These are phyloP conservation scores for Ceratobasidium sp. DNA, from an alignment of 1,284 basidiomycete genomes.

Conservation along the genomic window DNA sequence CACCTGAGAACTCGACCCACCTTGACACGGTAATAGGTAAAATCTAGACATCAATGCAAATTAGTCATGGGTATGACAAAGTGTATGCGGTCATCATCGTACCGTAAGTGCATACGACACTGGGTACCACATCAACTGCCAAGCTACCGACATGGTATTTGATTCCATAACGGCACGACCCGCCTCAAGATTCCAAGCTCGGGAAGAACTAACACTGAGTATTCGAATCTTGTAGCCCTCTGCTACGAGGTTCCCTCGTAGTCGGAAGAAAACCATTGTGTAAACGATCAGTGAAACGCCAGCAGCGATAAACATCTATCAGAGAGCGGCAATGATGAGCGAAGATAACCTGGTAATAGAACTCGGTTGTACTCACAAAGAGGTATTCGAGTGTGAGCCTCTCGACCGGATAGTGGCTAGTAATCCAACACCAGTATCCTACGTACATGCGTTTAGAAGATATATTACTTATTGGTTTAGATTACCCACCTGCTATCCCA, in stretches of 20 bases:
- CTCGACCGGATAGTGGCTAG: slow-evolving; percentile 47
- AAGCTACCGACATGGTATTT: slow-evolving; percentile 34
- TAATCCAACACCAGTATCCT: slow-evolving; percentile 56
- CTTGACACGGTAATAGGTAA: slow-evolving; percentile 15
- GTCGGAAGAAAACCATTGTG: slow-evolving; percentile 52
- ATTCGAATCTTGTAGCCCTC: slow-evolving; percentile 50
- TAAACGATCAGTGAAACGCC: slow-evolving; percentile 50
- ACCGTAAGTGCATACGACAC: slow-evolving; percentile 45
- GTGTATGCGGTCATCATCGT: slow-evolving; percentile 10
- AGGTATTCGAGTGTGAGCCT: slow-evolving; percentile 54
- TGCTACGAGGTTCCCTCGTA: slow-evolving; percentile 51
- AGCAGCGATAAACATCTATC: slow-evolving; percentile 52
- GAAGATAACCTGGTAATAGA: neutral
- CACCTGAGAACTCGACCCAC: slow-evolving; percentile 38
- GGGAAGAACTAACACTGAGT: slow-evolving; percentile 39
- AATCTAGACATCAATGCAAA: slow-evolving; percentile 4
- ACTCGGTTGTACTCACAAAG: slow-evolving; percentile 46
- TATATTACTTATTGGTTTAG: slow-evolving; percentile 17
- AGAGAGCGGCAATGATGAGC: neutral
- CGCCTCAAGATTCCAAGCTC: slow-evolving; percentile 35
- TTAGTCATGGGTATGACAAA: neutral
- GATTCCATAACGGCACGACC: slow-evolving; percentile 40
- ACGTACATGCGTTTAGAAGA: slow-evolving; percentile 43
- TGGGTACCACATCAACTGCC: slow-evolving; percentile 46
- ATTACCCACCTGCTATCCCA: slow-evolving; percentile 48